phyloP scores from a whole-genome alignment of 129 eudicot species.

The Tagetes erecta region DNA sequence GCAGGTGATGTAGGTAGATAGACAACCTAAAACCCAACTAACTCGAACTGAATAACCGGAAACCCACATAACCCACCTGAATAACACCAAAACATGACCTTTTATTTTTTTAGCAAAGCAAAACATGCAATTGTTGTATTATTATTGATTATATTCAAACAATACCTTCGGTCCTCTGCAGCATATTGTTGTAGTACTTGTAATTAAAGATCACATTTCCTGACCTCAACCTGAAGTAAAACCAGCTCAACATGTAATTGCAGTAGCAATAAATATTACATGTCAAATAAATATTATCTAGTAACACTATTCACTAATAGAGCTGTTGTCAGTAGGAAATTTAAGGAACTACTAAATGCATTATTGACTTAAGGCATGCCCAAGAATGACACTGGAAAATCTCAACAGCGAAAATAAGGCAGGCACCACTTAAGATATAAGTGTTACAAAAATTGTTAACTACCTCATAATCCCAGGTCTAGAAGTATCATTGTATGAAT shows the following conservation, averaged over 20 bases:
- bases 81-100: neutral
- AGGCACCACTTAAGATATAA: slow-evolving; percentile 13
- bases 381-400: neutral
- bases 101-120: slow-evolving; percentile 1
- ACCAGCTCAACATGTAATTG: slow-evolving; percentile 19
- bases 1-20: neutral
- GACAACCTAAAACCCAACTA: neutral
- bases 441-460: slow-evolving; percentile 3
- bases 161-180: slow-evolving; percentile 97
- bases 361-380: neutral
- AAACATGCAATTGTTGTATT: neutral
- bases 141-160: slow-evolving; percentile 15
- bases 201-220: slow-evolving; percentile 95
- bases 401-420: slow-evolving; percentile 7
- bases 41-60: neutral
- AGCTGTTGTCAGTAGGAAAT: neutral
- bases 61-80: neutral
- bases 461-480: slow-evolving; percentile 67
- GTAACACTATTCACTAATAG: neutral
- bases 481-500: slow-evolving; percentile 59
- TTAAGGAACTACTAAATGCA: neutral
- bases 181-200: slow-evolving; percentile 65
- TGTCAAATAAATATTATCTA: slow-evolving; percentile 1
- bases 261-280: slow-evolving; percentile 4
- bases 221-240: slow-evolving; percentile 69